These are phyloP conservation scores for Hygrophila difformis DNA, from an alignment of 257 asterid species.

Conservation along the genomic window DNA sequence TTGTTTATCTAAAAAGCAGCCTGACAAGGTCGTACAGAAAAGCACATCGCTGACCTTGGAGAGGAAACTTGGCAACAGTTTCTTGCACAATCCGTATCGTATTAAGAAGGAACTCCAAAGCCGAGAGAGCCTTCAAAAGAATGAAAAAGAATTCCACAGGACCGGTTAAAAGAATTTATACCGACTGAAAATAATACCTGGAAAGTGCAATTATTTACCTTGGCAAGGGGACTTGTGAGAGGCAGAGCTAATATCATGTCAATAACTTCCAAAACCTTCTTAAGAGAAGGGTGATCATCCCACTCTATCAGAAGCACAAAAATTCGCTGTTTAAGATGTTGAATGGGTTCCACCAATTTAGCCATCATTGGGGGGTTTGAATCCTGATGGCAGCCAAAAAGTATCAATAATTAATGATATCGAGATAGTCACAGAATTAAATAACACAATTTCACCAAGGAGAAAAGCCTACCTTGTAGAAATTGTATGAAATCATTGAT, in stretches of 20 bases:
- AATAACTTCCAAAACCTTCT: constrained; percentile 51
- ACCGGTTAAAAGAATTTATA: too few relatives aligned
- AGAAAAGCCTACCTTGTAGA: constrained; percentile 49
- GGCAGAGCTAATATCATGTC: constrained; percentile 85
- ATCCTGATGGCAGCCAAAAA: constrained; percentile 34
- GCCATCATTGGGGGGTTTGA: constrained; percentile 60
- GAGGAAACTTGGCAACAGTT: constrained; percentile 67
- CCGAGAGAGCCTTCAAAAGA: constrained; percentile 58
- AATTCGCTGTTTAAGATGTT: constrained; percentile 44
- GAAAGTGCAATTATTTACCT: constrained; percentile 45
- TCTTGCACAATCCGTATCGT: constrained; percentile 48
- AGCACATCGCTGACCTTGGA: constrained; percentile 36
- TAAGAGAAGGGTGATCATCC: constrained; percentile 67
- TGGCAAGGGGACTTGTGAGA: constrained; percentile 73
- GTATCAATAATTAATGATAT: not conserved
- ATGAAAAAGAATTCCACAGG: too few relatives aligned
- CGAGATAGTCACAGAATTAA: not conserved
- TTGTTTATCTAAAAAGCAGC: constrained; percentile 1
- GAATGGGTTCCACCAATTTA: constrained; percentile 72
- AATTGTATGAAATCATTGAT: constrained; percentile 47
- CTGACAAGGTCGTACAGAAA: not conserved
- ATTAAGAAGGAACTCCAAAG: constrained; percentile 69
- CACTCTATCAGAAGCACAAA: constrained; percentile 44
- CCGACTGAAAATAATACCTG: too few relatives aligned
- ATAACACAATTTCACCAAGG: constrained; percentile 1